A percentile compares a stretch with the other conserved stretches of the same genome.
Conservation (phyloP, 306 rosid genomes). For the Glycine tomentella region DNA sequence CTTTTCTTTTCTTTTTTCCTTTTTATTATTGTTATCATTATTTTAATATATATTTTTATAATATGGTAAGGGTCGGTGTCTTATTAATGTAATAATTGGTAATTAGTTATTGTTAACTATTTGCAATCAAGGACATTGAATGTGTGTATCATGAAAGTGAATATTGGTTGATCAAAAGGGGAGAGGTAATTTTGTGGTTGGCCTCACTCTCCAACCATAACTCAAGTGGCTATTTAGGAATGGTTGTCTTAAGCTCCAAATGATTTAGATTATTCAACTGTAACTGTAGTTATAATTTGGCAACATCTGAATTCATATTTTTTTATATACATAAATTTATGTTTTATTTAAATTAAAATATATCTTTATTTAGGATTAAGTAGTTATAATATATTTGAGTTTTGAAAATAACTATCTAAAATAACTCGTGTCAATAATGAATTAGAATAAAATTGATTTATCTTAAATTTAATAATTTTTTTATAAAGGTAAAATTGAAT, state of each 20-base stretch:
- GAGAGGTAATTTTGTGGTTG: slow-evolving; percentile 9
- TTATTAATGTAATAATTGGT: slow-evolving; percentile 14
- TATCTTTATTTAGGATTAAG: neutral
- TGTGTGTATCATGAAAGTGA: neutral
- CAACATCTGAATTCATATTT: neutral
- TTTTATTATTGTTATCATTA: no score
- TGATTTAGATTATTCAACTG: slow-evolving; percentile 7
- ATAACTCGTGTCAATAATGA: no score
- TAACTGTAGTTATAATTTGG: neutral
- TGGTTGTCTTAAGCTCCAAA: neutral
- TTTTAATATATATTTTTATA: neutral
- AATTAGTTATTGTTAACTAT: slow-evolving; percentile 1
- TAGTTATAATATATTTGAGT: neutral
- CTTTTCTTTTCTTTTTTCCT: neutral
- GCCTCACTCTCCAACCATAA: neutral
- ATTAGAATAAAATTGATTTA: no score
- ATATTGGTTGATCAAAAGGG: neutral
- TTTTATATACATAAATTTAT: no score
- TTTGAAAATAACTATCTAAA: no score
- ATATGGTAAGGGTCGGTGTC: neutral
- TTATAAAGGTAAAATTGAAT: no score
- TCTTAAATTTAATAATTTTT: no score
- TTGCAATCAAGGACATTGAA: slow-evolving; percentile 16
- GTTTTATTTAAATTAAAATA: no score
- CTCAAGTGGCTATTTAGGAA: neutral